Evolutionary conservation across 352 stramenopile genomes (phyloP), one percentile per base, ranked within the genome.

Genomic region (Thraustotheca clavata): DNA sequence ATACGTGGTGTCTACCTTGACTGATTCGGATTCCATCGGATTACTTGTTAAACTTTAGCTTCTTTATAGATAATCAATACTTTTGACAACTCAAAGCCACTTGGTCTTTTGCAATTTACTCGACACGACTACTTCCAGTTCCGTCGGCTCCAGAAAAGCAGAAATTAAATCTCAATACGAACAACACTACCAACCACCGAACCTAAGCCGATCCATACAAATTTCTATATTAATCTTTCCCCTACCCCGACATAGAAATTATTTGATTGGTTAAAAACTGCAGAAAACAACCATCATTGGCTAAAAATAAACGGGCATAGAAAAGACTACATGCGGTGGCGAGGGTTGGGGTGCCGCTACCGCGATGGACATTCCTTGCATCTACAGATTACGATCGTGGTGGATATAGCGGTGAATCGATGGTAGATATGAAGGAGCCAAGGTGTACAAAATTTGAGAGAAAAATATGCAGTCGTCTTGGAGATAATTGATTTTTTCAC

Each of bases 281-380:
- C 12, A 24, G 43, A 52, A 52, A 18, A 9, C 43, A 9, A 24
- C 43, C 24, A 24, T 31, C 24, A 52, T 52, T 52, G 43, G 43
- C 43, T 52, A 52, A 52, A 52, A 52, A 52, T 52, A 52, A 52
- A 52, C 43, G 31, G 43, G 43, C 43, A 31, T 14, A 52, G 43
- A 52, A 52, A 52, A 24, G n/a, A 31, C 9, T 52, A 14, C 43
- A 31, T 24, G 43, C 43, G 2, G 43, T 31, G 43, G 43, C n/a
- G 7, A 31, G 11, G 9, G 43, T 31, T 24, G 43, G 31, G 43
- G 43, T 2, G 43, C 7, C 2, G 43, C 43, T 31, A 11, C 11
- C 43, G 43, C 43, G n/a, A n/a, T n/a, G n/a, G n/a, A n/a, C n/a
- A n/a, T n/a, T n/a, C n/a, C n/a, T n/a, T n/a, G n/a, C n/a, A n/a